Conservation (phyloP, 2,329 filamentous ascomycete genomes). For the Pseudopyricularia cyperi region DNA sequence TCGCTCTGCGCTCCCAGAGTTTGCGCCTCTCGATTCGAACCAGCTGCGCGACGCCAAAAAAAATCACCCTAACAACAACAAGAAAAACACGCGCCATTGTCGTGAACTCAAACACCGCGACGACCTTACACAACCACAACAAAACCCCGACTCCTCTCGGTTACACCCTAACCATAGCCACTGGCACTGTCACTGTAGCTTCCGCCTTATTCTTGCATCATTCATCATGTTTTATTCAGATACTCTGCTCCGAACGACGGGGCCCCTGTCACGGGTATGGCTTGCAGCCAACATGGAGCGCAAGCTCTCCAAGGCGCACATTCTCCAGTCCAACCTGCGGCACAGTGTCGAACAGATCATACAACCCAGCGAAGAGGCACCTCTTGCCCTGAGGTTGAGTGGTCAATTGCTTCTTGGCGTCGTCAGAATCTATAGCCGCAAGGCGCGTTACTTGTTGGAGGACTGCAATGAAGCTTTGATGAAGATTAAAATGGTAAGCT, state of each 20-base stretch:
- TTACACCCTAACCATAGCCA: background rate
- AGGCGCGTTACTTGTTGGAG: constrained; percentile 89
- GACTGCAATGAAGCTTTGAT: constrained; percentile 95
- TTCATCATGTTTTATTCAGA: constrained; percentile 88
- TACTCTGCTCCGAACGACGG: constrained; percentile 89
- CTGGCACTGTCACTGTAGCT: background rate
- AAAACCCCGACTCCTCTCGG: background rate
- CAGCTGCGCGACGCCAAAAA: background rate
- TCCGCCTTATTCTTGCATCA: background rate
- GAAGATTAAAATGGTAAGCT: constrained; percentile 91
- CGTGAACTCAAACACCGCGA: background rate
- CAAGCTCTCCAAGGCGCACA: constrained; percentile 94
- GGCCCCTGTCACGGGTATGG: constrained; percentile 95
- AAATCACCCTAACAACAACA: background rate
- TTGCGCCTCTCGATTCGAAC: background rate
- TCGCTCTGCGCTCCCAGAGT: background rate
- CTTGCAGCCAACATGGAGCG: constrained; percentile 95
- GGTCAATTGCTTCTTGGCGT: constrained; percentile 91
- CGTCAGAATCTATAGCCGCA: constrained; percentile 93
- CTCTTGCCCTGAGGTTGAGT: constrained; percentile 86
- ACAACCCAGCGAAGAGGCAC: constrained; percentile 69
- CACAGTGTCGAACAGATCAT: constrained; percentile 94
- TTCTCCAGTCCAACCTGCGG: constrained; percentile 86
- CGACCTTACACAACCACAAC: background rate
- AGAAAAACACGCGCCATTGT: background rate